Evolutionary conservation across 805 yeast genomes (phyloP).

Genomic region (Diddensiella transvaalensis): DNA sequence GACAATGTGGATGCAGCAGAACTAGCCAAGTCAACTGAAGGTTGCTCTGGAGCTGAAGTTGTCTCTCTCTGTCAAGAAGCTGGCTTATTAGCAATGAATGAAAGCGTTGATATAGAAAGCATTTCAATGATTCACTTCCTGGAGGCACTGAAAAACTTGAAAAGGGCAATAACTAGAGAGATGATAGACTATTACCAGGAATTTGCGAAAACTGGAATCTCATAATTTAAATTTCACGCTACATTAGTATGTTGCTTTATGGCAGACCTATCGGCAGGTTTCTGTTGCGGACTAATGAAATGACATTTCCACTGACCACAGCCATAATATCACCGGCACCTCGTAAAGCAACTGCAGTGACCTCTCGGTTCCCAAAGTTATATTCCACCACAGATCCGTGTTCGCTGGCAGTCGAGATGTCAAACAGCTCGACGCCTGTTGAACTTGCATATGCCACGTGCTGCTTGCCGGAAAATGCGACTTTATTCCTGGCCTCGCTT

Average conservation of each 20-base stretch:
- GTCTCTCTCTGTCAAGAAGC: constrained; percentile 92
- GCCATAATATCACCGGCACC: constrained; percentile 1
- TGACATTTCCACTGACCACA: not conserved
- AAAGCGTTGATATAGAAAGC: constrained; percentile 43
- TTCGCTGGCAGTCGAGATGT: constrained; percentile 15
- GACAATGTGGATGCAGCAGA: constrained; percentile 47
- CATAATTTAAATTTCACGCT: not conserved
- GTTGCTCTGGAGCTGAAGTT: constrained; percentile 96
- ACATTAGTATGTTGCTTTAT: not conserved
- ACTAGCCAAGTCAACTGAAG: constrained; percentile 67
- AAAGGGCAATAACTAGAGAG: constrained; percentile 77
- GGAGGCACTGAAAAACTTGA: constrained; percentile 61
- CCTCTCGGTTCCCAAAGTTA: constrained; percentile 1
- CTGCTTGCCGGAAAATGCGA: not conserved
- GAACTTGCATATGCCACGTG: constrained; percentile 5
- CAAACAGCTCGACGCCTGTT: constrained; percentile 12
- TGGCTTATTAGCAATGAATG: constrained; percentile 91
- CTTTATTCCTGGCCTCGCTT: not conserved
- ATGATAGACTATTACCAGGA: constrained; percentile 69
- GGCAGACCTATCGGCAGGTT: not conserved
- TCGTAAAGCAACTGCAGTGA: constrained; percentile 1
- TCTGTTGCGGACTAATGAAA: not conserved
- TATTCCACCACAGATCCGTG: constrained; percentile 10
- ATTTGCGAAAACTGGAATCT: constrained; percentile 12
- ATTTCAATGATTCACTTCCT: constrained; percentile 70